A percentile compares a stretch with the other conserved stretches of the same genome.
These are phyloP conservation scores for Pochonia chlamydosporia DNA, from an alignment of 2,329 filamentous ascomycete species.

Conservation along the genomic window DNA sequence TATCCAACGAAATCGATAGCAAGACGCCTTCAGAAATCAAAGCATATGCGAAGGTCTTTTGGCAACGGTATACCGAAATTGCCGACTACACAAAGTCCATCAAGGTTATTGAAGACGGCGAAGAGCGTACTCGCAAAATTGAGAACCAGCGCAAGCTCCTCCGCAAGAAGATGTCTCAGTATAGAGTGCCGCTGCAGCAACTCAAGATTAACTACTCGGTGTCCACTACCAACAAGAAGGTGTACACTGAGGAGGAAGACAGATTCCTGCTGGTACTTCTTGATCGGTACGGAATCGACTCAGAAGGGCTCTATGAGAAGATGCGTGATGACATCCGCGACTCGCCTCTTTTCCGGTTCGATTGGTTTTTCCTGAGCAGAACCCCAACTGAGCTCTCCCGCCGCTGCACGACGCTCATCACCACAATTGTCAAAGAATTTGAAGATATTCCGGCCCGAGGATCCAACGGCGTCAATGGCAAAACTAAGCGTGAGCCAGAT, in stretches of 20 bases:
- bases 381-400: constrained; percentile 90
- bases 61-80: constrained; percentile 90
- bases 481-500: constrained; percentile 66
- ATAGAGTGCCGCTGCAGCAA: constrained; percentile 94
- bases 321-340: constrained; percentile 97
- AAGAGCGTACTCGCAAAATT: constrained; percentile 82
- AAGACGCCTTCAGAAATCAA: constrained; percentile 83
- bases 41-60: constrained; percentile 90
- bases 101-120: constrained; percentile 83
- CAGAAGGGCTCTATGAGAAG: constrained; percentile 82
- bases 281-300: constrained; percentile 87
- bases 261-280: constrained; percentile 90
- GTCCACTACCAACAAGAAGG: constrained; percentile 98
- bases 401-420: constrained; percentile 88
- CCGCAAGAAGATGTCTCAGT: constrained; percentile 91
- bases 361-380: constrained; percentile 97
- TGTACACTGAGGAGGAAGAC: constrained; percentile 98
- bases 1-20: constrained; percentile 84
- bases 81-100: constrained; percentile 85
- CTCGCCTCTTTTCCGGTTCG: constrained; percentile 90
- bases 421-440: constrained; percentile 92
- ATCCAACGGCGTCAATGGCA: constrained; percentile 58
- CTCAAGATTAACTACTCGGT: constrained; percentile 99
- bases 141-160: constrained; percentile 91
- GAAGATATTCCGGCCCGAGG: constrained; percentile 58